phyloP scores from a whole-genome alignment of 2,329 filamentous ascomycete species.

The Didymella segeticola region DNA sequence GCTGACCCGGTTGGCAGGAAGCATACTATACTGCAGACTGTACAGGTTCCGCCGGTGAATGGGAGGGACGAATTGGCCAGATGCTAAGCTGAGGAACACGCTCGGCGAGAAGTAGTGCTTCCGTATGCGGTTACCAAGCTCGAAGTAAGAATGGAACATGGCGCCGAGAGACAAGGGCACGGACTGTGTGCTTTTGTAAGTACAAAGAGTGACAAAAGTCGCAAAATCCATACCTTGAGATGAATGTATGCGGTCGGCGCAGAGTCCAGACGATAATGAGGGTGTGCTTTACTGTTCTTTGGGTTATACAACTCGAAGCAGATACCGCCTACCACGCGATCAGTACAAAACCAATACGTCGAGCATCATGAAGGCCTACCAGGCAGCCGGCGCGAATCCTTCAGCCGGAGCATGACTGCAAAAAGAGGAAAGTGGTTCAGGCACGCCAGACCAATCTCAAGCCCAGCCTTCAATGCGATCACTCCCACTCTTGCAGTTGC shows the following conservation, averaged over 20 bases:
- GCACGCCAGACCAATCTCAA: conserved; percentile 91
- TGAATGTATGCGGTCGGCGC: conserved; percentile 81
- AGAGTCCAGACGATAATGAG: conserved; percentile 44
- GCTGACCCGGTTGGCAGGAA: conserved; percentile 80
- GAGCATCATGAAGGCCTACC: conserved; percentile 57
- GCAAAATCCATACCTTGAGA: conserved; percentile 69
- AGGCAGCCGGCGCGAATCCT: conserved; percentile 88
- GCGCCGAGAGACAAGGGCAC: conserved; percentile 88
- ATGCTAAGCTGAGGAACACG: conserved; percentile 86
- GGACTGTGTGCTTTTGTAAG: conserved; percentile 53
- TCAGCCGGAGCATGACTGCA: conserved; percentile 92
- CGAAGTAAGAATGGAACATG: conserved; percentile 98
- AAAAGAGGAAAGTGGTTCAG: conserved; percentile 98
- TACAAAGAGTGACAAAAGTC: background rate
- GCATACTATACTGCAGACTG: conserved; percentile 96
- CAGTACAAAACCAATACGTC: background rate
- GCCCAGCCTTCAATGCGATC: conserved; percentile 86
- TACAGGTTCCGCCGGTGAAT: conserved; percentile 95
- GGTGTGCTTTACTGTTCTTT: conserved; percentile 50
- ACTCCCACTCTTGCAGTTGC: conserved; percentile 93
- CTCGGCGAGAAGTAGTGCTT: conserved; percentile 93
- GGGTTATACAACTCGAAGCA: conserved; percentile 87
- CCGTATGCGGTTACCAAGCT: conserved; percentile 87
- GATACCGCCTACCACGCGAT: conserved; percentile 66
- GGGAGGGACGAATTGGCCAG: conserved; percentile 90